These are phyloP conservation scores for Kitagawia praeruptora DNA, from an alignment of 129 eudicot genomes.

Conservation along the genomic window DNA sequence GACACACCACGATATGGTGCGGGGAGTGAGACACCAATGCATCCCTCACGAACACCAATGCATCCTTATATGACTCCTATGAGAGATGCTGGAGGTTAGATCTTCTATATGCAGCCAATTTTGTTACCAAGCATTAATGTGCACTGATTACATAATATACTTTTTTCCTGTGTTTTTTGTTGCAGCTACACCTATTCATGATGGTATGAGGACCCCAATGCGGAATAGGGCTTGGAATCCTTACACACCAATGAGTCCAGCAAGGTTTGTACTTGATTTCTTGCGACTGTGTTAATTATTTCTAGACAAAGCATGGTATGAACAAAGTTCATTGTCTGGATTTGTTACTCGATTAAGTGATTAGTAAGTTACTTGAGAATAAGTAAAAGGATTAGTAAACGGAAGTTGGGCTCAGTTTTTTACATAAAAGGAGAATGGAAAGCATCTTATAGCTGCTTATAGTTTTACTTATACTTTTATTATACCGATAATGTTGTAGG, in stretches of 20 bases:
- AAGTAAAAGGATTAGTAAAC: background rate
- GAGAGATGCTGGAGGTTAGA: slow-evolving; percentile 82
- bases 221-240: slow-evolving; percentile 99
- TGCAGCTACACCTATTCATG: slow-evolving; percentile 88
- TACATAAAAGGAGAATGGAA: background rate
- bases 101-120: slow-evolving; percentile 10
- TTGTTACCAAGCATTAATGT: background rate
- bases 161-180: slow-evolving; percentile 2
- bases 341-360: background rate
- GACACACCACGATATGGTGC: slow-evolving; percentile 68
- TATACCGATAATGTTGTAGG: background rate
- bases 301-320: background rate
- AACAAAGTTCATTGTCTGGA: background rate
- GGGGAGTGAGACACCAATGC: slow-evolving; percentile 98
- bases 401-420: background rate
- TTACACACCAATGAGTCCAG: slow-evolving; percentile 93
- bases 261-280: slow-evolving; percentile 39
- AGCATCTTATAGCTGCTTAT: background rate
- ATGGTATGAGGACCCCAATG: slow-evolving; percentile 99
- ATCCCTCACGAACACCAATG: slow-evolving; percentile 92
- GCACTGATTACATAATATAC: background rate
- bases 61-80: slow-evolving; percentile 95
- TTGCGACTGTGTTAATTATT: too few relatives aligned
- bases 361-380: background rate
- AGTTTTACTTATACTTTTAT: background rate